Base-by-base conservation (phyloP, 257 asterid species). In the Solanum ossicruentum region DNA sequence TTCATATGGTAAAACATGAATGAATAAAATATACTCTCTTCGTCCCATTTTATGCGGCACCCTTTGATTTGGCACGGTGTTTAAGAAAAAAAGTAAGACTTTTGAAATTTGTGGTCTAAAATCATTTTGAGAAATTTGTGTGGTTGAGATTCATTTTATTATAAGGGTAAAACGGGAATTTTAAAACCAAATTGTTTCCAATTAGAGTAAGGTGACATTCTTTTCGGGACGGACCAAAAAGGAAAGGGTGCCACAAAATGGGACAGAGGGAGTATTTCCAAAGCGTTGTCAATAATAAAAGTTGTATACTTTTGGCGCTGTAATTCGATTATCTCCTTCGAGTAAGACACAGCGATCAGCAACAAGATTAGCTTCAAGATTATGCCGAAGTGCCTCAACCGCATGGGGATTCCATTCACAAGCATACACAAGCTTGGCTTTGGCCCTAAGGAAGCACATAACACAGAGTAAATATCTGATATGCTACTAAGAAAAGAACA, bases 381-480 rank as follows among this genome's bases (percentile, higher is more conserved):
- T 97, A 61, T 87, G 96, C 32, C 71, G 93, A 71, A 97, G 98
- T 85, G 98, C 98, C 91, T 93, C 95, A 72, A 95, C 85, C 41
- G 99, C 98, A 83, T 91, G 92, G 81, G 96, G 97, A 85, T 97
- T 94, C 99, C 99, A 95, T 89, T 97, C 98, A 88, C 99, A 97
- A 36, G 99, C 98, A 88, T 97, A 97, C 69, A 97, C 96, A 89
- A 90, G 81, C 89, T 94, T 93, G 36, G 98, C 98, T 39, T 88
- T 87, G 72, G 98, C 95, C 93, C 98, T 97, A 91, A 79, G 67
- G 57, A 82, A 26, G 26, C 5, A 52, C 45, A 78, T 26, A 71
- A 12, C 41, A 83, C 5, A 65, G 23, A 26, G 1, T 83, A 61
- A 58, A 43, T 10, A 39, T 60, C 73, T 60, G 60, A 47, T 8